These are phyloP conservation scores for Nevesoporus exiguus DNA, from an alignment of 768 basidiomycete genomes.

Conservation along the genomic window DNA sequence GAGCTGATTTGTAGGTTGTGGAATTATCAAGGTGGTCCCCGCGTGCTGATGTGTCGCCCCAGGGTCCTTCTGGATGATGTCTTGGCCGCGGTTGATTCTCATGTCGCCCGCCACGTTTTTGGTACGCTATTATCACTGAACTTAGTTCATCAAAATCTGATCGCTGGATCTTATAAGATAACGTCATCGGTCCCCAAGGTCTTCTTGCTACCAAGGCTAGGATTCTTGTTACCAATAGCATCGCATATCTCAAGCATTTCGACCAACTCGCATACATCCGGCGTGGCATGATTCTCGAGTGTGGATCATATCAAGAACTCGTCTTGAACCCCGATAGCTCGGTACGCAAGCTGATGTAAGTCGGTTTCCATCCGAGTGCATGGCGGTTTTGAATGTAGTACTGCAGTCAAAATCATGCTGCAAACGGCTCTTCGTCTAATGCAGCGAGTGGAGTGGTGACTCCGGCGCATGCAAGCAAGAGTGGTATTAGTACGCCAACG, in stretches of 20 bases:
- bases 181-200: conserved; percentile 84
- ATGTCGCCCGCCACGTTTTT: conserved; percentile 84
- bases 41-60: background rate
- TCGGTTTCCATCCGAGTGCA: background rate
- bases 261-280: conserved; percentile 74
- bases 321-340: conserved; percentile 60
- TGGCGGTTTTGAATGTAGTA: background rate
- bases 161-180: conserved; percentile 43
- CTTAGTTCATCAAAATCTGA: background rate
- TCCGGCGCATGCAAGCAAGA: conserved; percentile 39
- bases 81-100: conserved; percentile 81
- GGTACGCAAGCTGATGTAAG: conserved; percentile 73
- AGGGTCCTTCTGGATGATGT: conserved; percentile 88
- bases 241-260: conserved; percentile 78
- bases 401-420: conserved; percentile 46
- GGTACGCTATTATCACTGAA: conserved; percentile 37
- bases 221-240: conserved; percentile 82
- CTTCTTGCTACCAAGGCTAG: conserved; percentile 80
- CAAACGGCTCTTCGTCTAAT: conserved; percentile 38
- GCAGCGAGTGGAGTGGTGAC: conserved; percentile 45
- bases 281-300: conserved; percentile 78
- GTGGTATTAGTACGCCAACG: conserved; percentile 19
- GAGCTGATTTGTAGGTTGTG: conserved; percentile 73
- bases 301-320: conserved; percentile 59
- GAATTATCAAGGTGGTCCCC: too few relatives aligned